phyloP scores from a whole-genome alignment of 352 stramenopile genomes.

The Pythium oligandrum region DNA sequence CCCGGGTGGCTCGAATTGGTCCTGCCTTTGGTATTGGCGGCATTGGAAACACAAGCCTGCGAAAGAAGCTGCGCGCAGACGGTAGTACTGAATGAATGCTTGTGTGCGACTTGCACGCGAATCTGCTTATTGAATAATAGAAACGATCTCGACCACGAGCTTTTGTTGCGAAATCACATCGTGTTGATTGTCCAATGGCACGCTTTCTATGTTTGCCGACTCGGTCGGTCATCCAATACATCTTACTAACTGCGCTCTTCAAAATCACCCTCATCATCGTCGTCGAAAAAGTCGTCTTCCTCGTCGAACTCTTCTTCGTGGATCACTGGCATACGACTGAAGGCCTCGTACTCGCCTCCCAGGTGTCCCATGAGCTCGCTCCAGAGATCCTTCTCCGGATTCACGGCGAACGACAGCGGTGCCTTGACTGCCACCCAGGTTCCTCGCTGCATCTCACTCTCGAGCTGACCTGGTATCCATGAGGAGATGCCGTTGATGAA shows the following conservation, averaged over 20 bases:
- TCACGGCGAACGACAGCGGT: constrained; percentile 61
- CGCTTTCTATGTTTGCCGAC: no score
- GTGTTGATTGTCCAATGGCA: no score
- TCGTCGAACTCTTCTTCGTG: constrained; percentile 31
- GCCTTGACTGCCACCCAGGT: constrained; percentile 76
- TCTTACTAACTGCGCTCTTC: no score
- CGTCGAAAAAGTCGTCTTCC: constrained; percentile 11
- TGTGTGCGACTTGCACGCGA: no score
- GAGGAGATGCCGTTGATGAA: constrained; percentile 76
- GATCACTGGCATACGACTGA: constrained; percentile 59
- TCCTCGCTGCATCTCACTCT: constrained; percentile 61
- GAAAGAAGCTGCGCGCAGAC: constrained; percentile 10
- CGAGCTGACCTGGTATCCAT: constrained; percentile 65
- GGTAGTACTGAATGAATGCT: no score
- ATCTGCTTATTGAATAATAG: no score
- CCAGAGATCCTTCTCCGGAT: constrained; percentile 66
- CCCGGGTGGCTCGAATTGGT: constrained; percentile 46
- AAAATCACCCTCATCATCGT: constrained; percentile 23
- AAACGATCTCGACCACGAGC: no score
- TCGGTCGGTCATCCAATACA: no score
- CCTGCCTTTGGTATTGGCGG: constrained; percentile 65
- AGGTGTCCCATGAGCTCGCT: constrained; percentile 56
- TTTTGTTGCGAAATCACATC: no score
- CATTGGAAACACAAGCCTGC: constrained; percentile 42
- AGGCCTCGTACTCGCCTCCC: constrained; percentile 68